Evolutionary conservation across 108 stramenopile genomes (phyloP), one percentile per base, ranked within the genome.

Genomic region (Epipyxis sp.): DNA sequence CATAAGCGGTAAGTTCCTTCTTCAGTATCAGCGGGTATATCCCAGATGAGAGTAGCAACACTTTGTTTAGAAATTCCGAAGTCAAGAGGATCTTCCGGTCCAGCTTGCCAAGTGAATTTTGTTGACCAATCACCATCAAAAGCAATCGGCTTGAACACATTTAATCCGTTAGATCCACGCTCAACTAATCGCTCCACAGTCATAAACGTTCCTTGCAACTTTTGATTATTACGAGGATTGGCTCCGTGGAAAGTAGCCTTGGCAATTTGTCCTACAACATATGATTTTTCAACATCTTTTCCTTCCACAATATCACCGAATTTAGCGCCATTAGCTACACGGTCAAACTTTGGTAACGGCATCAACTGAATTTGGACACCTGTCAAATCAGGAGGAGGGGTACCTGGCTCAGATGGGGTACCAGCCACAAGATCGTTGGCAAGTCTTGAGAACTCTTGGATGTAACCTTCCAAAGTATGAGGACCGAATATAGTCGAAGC

Each of bases 401-500:
- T 42, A 10, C 72, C 86, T 3, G 77, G 44, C 32, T 1, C 6
- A 13, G 83, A 59, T 30, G 80, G 57, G 1, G 30, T n/a, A 43
- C 62, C 86, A 1, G 25, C 44, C 1, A 84, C 20, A 43, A 89
- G 1, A 65, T 86, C 86, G 1, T 34, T 58, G 1, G 71, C 80
- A n/a, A 89, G 62, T 25, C 85, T 82, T 44, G 44, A 42, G 58
- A 86, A 79, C 76, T 88, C 86, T 79, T 88, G 87, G 27, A 88
- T 81, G 61, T 88, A 89, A 0, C 78, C 87, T 16, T 40, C 72
- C 6, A 87, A 76, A 34, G 87, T 87, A 78, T 86, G 85, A 41
- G 87, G 89, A 1, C 89, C 89, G 79, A 82, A 89, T 27, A 89
- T 32, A 0, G 89, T 89, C 40, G 84, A 85, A 39, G 87, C 89